Conservation (phyloP, 1,139 yeast species). For the Blastobotrys proliferans region DNA sequence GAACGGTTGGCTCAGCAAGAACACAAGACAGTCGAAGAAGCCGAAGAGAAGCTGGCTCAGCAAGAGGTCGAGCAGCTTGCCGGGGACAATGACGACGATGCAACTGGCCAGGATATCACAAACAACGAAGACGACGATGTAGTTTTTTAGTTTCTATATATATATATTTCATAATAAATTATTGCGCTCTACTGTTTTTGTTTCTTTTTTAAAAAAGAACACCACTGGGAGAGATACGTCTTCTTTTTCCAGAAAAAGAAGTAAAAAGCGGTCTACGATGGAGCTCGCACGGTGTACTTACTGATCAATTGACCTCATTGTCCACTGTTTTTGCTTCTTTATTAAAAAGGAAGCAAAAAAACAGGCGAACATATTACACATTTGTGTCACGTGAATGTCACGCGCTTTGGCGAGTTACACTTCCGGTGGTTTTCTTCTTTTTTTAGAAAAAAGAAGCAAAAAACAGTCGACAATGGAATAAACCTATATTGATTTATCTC, state of each 20-base stretch:
- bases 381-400: too few relatives aligned
- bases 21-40: constrained; percentile 16
- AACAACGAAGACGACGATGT: constrained; percentile 25
- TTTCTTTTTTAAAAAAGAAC: neutral
- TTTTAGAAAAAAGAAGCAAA: neutral
- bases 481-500: neutral
- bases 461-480: neutral
- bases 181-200: too few relatives aligned
- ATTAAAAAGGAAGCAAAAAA: too few relatives aligned
- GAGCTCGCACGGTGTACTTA: too few relatives aligned
- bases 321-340: too few relatives aligned
- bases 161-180: neutral
- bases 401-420: too few relatives aligned
- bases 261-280: neutral
- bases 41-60: constrained; percentile 17
- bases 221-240: too few relatives aligned
- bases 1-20: constrained; percentile 33
- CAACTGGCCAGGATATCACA: constrained; percentile 4
- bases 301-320: too few relatives aligned
- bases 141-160: constrained; percentile 21
- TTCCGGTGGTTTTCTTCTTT: too few relatives aligned
- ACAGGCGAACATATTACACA: too few relatives aligned
- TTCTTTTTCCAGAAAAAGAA: too few relatives aligned
- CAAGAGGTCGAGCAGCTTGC: constrained; percentile 15
- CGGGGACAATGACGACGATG: constrained; percentile 14